phyloP scores from a whole-genome alignment of 495 filamentous ascomycete genomes.

The Penicillium paradoxum region DNA sequence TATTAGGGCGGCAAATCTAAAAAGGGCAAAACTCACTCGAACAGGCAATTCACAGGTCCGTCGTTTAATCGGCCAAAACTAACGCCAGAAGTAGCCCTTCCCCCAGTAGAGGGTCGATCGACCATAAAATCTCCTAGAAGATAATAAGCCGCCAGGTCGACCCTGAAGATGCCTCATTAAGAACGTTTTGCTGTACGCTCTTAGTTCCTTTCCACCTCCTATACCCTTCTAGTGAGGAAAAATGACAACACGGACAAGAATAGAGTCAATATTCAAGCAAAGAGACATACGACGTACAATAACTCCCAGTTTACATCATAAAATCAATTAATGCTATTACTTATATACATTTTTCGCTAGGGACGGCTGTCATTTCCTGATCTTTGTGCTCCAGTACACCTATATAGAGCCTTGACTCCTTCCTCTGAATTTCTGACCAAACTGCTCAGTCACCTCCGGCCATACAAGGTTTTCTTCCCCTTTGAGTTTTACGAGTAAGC shows the following conservation, averaged over 20 bases:
- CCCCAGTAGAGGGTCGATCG: not conserved
- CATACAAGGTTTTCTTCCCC: slow-evolving; percentile 12
- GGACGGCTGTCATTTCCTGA: slow-evolving; percentile 4
- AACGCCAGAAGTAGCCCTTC: not conserved
- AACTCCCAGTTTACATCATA: not conserved
- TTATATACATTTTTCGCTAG: not conserved
- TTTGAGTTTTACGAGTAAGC: slow-evolving; percentile 6
- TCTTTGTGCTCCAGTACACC: slow-evolving; percentile 12
- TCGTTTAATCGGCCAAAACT: not conserved
- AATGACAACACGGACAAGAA: not conserved
- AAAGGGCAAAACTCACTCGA: not conserved
- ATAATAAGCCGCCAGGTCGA: not conserved
- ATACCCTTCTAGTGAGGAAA: not conserved
- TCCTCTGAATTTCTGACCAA: slow-evolving; percentile 10
- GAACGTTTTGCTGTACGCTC: not conserved
- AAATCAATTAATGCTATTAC: slow-evolving; percentile 1
- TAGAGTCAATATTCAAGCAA: not conserved
- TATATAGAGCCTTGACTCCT: slow-evolving; percentile 12
- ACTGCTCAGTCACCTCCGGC: slow-evolving; percentile 9
- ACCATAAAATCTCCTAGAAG: not conserved
- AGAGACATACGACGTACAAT: not conserved
- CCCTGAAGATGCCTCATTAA: not conserved
- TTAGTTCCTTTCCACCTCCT: not conserved
- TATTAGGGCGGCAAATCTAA: not conserved
- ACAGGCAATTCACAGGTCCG: not conserved